Percentiles rank a stretch among this genome's conserved stretches.
These are phyloP conservation scores for Arthrobotrys iridis DNA, from an alignment of 2,329 filamentous ascomycete species.

Conservation along the genomic window DNA sequence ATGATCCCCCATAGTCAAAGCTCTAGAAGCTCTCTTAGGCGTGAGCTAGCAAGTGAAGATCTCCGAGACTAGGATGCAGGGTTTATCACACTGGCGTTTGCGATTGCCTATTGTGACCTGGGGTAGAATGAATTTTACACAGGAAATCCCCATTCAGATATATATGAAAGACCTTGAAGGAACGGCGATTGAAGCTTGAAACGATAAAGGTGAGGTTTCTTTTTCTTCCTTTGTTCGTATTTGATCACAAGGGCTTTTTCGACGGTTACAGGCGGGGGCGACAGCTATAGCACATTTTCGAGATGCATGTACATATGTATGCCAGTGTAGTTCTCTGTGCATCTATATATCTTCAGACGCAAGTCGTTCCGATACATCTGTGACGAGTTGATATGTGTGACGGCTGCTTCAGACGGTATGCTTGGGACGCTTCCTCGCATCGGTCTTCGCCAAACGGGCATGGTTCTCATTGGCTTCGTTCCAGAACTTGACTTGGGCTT, in stretches of 20 bases:
- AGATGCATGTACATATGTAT: conserved; percentile 5
- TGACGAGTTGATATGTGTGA: background rate
- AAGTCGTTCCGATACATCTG: background rate
- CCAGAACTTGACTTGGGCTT: conserved; percentile 43
- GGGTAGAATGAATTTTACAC: conserved; percentile 13
- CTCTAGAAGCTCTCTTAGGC: conserved; percentile 32
- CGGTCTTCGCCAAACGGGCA: conserved; percentile 6
- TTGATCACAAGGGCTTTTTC: conserved; percentile 37
- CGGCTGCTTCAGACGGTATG: conserved; percentile 4
- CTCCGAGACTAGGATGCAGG: conserved; percentile 24
- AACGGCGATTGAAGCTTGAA: background rate
- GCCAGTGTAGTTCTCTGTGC: too few relatives aligned
- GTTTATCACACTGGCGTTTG: conserved; percentile 50
- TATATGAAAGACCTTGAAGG: conserved; percentile 3
- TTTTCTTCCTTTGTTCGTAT: too few relatives aligned
- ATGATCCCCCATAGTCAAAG: conserved; percentile 37
- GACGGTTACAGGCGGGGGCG: conserved; percentile 20
- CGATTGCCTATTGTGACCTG: conserved; percentile 51
- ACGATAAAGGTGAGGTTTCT: conserved; percentile 3
- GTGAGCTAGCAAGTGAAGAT: background rate
- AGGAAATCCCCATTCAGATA: conserved; percentile 43
- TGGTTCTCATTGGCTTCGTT: conserved; percentile 39
- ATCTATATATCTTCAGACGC: background rate
- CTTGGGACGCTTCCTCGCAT: conserved; percentile 19
- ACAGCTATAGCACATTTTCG: background rate